These are phyloP conservation scores for Mollisiaceae sp. DNA, from an alignment of 2,329 filamentous ascomycete genomes.

Conservation along the genomic window DNA sequence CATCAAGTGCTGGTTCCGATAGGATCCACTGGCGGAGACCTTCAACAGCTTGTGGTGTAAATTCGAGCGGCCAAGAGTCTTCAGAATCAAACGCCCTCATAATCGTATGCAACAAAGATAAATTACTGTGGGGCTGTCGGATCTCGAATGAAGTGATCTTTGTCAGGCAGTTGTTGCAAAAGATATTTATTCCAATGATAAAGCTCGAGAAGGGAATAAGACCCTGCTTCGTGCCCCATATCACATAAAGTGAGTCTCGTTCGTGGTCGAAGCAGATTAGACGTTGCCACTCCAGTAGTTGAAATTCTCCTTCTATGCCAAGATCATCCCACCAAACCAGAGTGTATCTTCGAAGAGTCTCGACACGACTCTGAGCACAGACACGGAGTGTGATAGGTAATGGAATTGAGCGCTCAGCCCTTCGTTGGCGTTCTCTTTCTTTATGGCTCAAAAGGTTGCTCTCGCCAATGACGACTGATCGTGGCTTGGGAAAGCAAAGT, in stretches of 20 bases:
- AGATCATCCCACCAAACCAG: neutral
- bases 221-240: neutral
- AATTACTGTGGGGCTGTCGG: too few relatives aligned
- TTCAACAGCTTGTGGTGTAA: too few relatives aligned
- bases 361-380: neutral
- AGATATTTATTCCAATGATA: neutral
- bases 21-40: too few relatives aligned
- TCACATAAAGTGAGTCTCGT: neutral
- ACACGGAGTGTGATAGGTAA: neutral
- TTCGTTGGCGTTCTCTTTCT: too few relatives aligned
- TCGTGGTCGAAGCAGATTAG: neutral
- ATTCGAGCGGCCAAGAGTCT: too few relatives aligned
- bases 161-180: too few relatives aligned
- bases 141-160: too few relatives aligned
- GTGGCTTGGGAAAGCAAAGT: too few relatives aligned
- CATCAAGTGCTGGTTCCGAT: too few relatives aligned
- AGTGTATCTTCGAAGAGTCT: neutral
- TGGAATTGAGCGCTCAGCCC: neutral
- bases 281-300: neutral
- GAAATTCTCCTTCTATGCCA: neutral
- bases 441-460: neutral
- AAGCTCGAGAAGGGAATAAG: neutral
- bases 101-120: too few relatives aligned
- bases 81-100: too few relatives aligned
- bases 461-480: too few relatives aligned